phyloP scores from a whole-genome alignment of 2,329 filamentous ascomycete genomes.

The Stenocarpella maydis region DNA sequence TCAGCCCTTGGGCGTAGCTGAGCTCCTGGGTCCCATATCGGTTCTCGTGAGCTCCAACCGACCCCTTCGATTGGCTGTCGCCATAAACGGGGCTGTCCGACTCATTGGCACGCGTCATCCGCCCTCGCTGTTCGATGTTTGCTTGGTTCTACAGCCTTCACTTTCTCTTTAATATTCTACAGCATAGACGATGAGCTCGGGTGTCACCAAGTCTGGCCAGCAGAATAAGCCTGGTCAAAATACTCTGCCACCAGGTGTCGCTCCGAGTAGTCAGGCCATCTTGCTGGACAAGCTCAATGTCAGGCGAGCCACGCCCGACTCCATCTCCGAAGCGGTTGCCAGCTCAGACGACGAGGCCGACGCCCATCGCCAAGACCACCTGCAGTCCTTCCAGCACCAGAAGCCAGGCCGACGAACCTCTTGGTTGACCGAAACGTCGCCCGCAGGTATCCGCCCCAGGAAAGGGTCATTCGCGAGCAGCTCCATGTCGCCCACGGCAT shows the following conservation, averaged over 20 bases:
- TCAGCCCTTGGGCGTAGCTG: not conserved
- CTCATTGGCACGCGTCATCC: not conserved
- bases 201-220: slow-evolving; percentile 57
- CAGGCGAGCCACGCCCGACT: slow-evolving; percentile 85
- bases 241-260: slow-evolving; percentile 50
- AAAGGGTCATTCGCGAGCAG: slow-evolving; percentile 80
- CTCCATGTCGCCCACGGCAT: slow-evolving; percentile 80
- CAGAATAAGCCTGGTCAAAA: slow-evolving; percentile 60
- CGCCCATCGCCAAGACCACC: slow-evolving; percentile 63
- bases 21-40: not conserved
- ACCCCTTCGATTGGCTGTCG: slow-evolving; percentile 23
- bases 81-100: slow-evolving; percentile 2
- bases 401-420: slow-evolving; percentile 78
- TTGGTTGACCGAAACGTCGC: slow-evolving; percentile 86
- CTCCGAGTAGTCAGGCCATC: slow-evolving; percentile 68
- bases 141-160: slow-evolving; percentile 12
- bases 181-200: slow-evolving; percentile 58
- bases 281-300: slow-evolving; percentile 79
- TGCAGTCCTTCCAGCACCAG: slow-evolving; percentile 58
- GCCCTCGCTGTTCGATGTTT: slow-evolving; percentile 19
- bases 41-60: slow-evolving; percentile 10
- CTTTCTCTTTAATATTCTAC: slow-evolving; percentile 4
- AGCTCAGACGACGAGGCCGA: slow-evolving; percentile 95
- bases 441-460: slow-evolving; percentile 67
- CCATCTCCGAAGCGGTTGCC: slow-evolving; percentile 80